Evolutionary conservation across 176 grass and related monocot species (phyloP).

Genomic region (Juncus inflexus): DNA sequence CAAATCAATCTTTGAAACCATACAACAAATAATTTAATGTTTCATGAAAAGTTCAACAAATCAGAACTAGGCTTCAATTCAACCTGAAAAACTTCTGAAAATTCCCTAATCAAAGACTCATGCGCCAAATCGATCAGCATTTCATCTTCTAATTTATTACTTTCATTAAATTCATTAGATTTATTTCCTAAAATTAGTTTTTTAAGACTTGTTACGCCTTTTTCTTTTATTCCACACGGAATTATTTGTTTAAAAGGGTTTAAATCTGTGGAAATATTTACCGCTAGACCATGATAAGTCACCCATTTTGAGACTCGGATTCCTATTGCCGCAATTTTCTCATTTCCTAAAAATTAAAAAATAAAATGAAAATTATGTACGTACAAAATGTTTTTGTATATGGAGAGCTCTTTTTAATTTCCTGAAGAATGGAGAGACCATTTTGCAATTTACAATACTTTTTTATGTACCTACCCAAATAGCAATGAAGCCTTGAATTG

Average conservation of each 20-base stretch:
- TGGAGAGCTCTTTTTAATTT: no score
- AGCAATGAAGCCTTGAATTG: no score
- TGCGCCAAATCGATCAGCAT: constrained; percentile 45
- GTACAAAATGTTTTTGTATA: no score
- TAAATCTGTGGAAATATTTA: constrained; percentile 66
- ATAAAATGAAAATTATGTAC: no score
- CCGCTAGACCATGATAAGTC: constrained; percentile 69
- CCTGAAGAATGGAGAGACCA: neutral
- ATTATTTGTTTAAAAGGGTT: constrained; percentile 51
- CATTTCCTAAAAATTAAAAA: constrained; percentile 34
- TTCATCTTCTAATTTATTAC: constrained; percentile 27
- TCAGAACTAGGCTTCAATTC: constrained; percentile 11
- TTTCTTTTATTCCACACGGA: constrained; percentile 54
- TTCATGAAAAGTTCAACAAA: neutral
- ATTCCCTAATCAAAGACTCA: constrained; percentile 55
- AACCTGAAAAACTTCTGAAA: constrained; percentile 59
- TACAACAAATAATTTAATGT: no score
- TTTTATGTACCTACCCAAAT: no score
- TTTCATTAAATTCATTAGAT: neutral
- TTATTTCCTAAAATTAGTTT: constrained; percentile 31
- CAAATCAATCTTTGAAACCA: no score
- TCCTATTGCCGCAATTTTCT: constrained; percentile 74
- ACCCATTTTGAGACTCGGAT: constrained; percentile 51
- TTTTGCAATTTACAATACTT: neutral
- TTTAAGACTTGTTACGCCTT: constrained; percentile 45